Percentiles rank a stretch among this genome's conserved stretches.
Conservation (phyloP, 345 rosid species). For the Balakata baccata region DNA sequence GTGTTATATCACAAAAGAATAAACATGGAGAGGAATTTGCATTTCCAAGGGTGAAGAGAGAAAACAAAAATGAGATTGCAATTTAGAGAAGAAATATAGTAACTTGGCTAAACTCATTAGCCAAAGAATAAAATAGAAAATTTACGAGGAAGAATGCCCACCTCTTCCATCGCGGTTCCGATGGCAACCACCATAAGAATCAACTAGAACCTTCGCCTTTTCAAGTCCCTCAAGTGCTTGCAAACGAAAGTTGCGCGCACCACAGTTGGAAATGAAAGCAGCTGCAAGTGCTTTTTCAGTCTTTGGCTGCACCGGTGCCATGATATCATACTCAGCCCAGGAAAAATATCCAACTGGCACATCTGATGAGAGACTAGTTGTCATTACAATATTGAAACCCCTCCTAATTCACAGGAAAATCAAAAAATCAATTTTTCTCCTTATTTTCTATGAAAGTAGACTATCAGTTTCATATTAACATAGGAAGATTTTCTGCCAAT, state of each 20-base stretch:
- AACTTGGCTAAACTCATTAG: not conserved
- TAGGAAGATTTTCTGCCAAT: not conserved
- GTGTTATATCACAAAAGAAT: too few species aligned
- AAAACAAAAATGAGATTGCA: not conserved
- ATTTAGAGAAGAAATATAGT: not conserved
- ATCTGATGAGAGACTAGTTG: slow-evolving; percentile 98
- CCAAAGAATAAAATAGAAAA: not conserved
- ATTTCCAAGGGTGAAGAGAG: too few species aligned
- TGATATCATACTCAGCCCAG: slow-evolving; percentile 94
- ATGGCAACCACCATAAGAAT: slow-evolving; percentile 91
- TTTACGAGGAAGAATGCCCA: slow-evolving; percentile 17
- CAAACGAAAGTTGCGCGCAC: slow-evolving; percentile 81
- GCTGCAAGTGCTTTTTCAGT: slow-evolving; percentile 84
- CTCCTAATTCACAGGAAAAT: slow-evolving; percentile 43
- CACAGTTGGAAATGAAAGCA: slow-evolving; percentile 95
- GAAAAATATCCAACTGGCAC: slow-evolving; percentile 99
- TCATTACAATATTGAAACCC: slow-evolving; percentile 78
- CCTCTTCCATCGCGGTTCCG: slow-evolving; percentile 75
- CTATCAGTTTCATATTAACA: slow-evolving; percentile 9
- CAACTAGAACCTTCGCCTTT: slow-evolving; percentile 53
- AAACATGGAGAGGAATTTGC: too few species aligned
- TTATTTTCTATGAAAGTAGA: not conserved
- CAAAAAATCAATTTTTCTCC: slow-evolving; percentile 24
- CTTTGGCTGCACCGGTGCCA: slow-evolving; percentile 84
- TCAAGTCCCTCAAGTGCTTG: slow-evolving; percentile 78